phyloP scores from a whole-genome alignment of 2,329 filamentous ascomycete species.

The Aspergillus sp. region DNA sequence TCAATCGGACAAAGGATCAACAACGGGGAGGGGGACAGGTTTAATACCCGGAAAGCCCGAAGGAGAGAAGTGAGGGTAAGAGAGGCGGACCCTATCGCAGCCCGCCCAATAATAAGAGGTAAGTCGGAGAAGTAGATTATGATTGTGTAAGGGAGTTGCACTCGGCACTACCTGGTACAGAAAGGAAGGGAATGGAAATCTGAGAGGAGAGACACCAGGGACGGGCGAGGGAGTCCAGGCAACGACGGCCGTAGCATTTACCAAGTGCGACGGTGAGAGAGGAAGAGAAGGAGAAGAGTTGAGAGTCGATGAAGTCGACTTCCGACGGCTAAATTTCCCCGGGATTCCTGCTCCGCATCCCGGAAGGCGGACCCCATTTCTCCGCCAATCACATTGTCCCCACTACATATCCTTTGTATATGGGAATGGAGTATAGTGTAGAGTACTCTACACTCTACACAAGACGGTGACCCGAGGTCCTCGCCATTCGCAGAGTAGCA shows the following conservation, averaged over 20 bases:
- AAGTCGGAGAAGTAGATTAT: too few relatives aligned
- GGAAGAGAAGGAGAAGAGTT: neutral
- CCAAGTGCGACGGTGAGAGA: too few relatives aligned
- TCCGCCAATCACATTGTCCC: conserved; percentile 32
- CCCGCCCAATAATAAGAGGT: neutral
- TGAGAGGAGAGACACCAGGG: neutral
- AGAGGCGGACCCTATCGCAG: neutral
- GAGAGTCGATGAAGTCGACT: neutral
- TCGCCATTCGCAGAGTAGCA: too few relatives aligned
- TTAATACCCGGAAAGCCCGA: neutral
- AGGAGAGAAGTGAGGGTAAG: neutral
- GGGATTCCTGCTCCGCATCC: conserved; percentile 15
- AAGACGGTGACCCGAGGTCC: too few relatives aligned
- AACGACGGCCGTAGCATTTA: neutral
- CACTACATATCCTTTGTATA: too few relatives aligned
- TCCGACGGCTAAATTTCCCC: conserved; percentile 25
- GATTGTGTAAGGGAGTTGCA: too few relatives aligned
- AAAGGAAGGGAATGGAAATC: too few relatives aligned
- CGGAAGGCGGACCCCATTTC: conserved; percentile 27
- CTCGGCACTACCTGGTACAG: too few relatives aligned
- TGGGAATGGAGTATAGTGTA: too few relatives aligned
- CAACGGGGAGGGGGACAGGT: neutral
- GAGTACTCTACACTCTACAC: too few relatives aligned
- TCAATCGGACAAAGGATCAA: neutral
- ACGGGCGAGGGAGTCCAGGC: neutral